These are phyloP conservation scores for Aphanocladium album DNA, from an alignment of 2,329 filamentous ascomycete species.

Conservation along the genomic window DNA sequence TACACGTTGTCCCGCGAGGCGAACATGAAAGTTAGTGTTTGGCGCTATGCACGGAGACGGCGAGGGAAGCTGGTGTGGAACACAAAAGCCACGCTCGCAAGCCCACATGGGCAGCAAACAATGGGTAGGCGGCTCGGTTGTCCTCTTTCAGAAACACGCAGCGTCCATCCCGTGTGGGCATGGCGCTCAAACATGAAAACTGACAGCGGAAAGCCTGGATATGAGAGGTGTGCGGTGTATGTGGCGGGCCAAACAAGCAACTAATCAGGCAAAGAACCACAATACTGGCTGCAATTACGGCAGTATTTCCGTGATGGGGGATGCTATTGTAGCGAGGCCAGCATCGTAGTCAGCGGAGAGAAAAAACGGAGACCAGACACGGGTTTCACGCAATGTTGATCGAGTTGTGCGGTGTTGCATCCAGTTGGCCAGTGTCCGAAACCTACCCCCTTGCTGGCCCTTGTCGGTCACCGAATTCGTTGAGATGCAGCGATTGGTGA, in stretches of 20 bases:
- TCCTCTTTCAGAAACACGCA: neutral
- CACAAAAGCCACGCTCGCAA: neutral
- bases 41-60: neutral
- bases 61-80: neutral
- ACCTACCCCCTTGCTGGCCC: neutral
- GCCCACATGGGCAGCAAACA: conserved; percentile 7
- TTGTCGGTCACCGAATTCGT: neutral
- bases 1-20: neutral
- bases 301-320: neutral
- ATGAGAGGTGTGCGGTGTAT: no score
- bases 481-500: neutral
- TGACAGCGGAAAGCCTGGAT: neutral
- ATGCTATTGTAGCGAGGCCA: neutral
- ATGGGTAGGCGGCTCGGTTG: neutral
- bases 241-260: neutral
- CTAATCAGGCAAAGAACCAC: neutral
- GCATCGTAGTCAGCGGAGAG: neutral
- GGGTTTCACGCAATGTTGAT: conserved; percentile 1
- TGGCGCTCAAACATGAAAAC: neutral
- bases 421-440: neutral
- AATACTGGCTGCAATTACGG: neutral
- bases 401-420: neutral
- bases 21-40: neutral
- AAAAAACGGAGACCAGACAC: conserved; percentile 1
- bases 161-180: neutral